phyloP scores from a whole-genome alignment of 305 asterid genomes.

The Fraxinus baroniana region DNA sequence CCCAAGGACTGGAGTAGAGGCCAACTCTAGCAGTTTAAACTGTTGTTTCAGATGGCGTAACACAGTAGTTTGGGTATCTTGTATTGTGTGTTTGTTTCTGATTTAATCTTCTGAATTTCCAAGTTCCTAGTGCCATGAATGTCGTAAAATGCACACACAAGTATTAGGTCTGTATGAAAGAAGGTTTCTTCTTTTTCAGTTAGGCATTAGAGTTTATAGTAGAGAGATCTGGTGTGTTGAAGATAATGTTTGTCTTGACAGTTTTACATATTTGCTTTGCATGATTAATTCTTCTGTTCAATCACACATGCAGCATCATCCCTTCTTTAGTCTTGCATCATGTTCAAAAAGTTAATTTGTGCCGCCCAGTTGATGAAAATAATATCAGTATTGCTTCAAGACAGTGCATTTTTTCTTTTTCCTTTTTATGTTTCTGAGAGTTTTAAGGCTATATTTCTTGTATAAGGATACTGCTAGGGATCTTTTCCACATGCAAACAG shows the following conservation, averaged over 20 bases:
- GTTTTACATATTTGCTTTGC: not conserved
- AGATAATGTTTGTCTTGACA: not conserved
- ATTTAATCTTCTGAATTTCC: conserved; percentile 1
- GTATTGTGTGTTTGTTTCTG: conserved; percentile 10
- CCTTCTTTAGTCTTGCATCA: not conserved
- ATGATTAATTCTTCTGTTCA: not conserved
- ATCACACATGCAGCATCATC: not conserved
- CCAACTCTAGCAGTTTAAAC: conserved; percentile 33
- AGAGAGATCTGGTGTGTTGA: not conserved
- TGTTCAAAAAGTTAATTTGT: not conserved
- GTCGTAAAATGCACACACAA: not conserved
- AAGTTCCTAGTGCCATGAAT: not conserved
- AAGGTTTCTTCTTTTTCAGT: conserved; percentile 1
- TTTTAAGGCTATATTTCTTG: not conserved
- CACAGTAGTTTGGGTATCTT: not conserved
- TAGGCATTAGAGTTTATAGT: not conserved
- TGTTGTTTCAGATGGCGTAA: conserved; percentile 34
- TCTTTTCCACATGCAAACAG: not conserved
- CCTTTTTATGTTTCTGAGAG: not conserved
- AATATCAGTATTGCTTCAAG: not conserved
- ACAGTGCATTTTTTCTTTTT: not conserved
- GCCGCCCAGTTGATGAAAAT: not conserved
- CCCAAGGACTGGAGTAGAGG: conserved; percentile 28
- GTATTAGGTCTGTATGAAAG: conserved; percentile 1
- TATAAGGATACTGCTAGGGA: not conserved